Conservation (phyloP, 768 basidiomycete genomes). For the Lyophyllum shimeji region DNA sequence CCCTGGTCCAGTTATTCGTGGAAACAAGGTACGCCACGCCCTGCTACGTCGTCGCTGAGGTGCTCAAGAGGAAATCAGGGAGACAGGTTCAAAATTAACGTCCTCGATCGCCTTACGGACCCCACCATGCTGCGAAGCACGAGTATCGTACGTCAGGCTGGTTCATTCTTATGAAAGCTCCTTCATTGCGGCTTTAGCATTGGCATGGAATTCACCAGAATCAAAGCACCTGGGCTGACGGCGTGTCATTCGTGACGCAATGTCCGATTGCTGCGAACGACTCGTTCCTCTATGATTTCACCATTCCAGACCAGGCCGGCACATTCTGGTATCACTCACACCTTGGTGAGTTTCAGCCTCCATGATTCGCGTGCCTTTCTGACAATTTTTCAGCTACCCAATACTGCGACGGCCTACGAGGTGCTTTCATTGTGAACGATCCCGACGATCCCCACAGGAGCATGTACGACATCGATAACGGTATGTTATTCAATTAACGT, state of each 20-base stretch:
- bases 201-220: too few relatives aligned
- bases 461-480: slow-evolving; percentile 26
- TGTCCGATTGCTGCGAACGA: too few relatives aligned
- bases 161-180: not conserved
- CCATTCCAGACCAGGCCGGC: too few relatives aligned
- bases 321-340: too few relatives aligned
- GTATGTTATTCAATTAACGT: not conserved
- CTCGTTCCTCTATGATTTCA: too few relatives aligned
- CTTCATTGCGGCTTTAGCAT: not conserved
- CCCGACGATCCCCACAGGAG: slow-evolving; percentile 29
- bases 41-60: not conserved
- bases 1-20: slow-evolving; percentile 27
- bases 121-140: slow-evolving; percentile 7
- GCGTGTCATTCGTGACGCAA: too few relatives aligned
- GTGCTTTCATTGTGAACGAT: slow-evolving; percentile 36
- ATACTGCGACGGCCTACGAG: slow-evolving; percentile 47
- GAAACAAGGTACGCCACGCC: slow-evolving; percentile 17
- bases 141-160: slow-evolving; percentile 18
- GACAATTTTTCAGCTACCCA: slow-evolving; percentile 31
- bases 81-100: not conserved
- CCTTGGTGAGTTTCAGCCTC: slow-evolving; percentile 13
- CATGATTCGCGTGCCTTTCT: too few relatives aligned
- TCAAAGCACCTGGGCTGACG: too few relatives aligned
- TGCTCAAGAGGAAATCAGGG: not conserved
- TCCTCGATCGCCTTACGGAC: not conserved